Evolutionary conservation across 2,329 filamentous ascomycete species (phyloP), one percentile per base, ranked within the genome.

Genomic region (Stachybotrys chartarum): DNA sequence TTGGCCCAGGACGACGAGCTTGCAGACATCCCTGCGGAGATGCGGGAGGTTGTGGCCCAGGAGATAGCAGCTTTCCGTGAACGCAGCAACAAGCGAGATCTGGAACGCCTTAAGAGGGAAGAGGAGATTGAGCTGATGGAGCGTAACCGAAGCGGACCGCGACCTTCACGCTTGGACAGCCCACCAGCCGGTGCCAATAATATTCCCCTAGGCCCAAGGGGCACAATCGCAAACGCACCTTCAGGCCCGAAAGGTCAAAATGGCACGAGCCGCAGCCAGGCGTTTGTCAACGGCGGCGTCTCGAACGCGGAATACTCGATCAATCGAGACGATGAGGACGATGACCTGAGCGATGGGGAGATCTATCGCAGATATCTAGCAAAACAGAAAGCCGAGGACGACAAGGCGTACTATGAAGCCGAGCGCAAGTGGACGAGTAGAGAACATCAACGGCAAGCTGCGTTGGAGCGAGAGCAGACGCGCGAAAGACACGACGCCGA

Each of bases 61-160:
- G 95, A 99, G 69, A 99, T 99, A 64, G 86, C 91, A 0, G 90
- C 92, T 0, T 99, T 99, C 76, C 83, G 94, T 60, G 94, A 99
- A 61, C 83, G 93, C 18, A 97, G 93, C 63, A 96, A 86, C 57
- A 85, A 88, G 58, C 82, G 93, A 45, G 94, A 99, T 67, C 75
- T 95, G 66, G 94, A 99, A 70, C 88, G 94, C 4, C 75, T 96
- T 42, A 86, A 86, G 66, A 81, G 87, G 49, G 94, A 99, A 70
- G 94, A 99, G 68, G 93, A 97, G 68, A 84, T 96, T 62, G 94
- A 97, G 68, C 88, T 90, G 55, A 80, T 86, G 69, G 92, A 97
- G 70, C 82, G 91, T 48, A 83, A 85, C 61, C 82, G 90, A 16
- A 91, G 87, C 64, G 83, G 83, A 12, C 78, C 64, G 12, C 81